Percentiles rank a stretch among this genome's conserved stretches.
These are phyloP conservation scores for Samsoniella hepiali DNA, from an alignment of 2,329 filamentous ascomycete species.

Conservation along the genomic window DNA sequence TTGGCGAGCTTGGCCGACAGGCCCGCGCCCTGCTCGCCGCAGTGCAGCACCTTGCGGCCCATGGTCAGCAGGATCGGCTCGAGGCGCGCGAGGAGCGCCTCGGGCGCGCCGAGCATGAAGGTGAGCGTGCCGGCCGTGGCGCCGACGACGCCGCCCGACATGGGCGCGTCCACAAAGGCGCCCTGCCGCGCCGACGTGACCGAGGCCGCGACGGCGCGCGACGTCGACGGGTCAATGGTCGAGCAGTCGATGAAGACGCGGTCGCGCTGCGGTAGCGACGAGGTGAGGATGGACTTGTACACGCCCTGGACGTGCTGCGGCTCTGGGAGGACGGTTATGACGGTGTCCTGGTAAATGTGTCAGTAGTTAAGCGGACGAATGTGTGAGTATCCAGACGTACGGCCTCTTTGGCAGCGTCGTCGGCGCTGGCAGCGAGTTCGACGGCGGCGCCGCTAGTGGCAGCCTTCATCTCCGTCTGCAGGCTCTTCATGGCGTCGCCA, in stretches of 20 bases:
- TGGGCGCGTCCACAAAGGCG: constrained; percentile 87
- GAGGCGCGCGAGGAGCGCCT: constrained; percentile 58
- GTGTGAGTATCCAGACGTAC: constrained; percentile 37
- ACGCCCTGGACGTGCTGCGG: constrained; percentile 83
- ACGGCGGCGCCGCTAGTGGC: constrained; percentile 45
- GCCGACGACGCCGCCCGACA: constrained; percentile 94
- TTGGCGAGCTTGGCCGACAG: constrained; percentile 93
- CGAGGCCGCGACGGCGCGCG: constrained; percentile 68
- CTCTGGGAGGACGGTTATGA: constrained; percentile 87
- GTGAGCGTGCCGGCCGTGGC: constrained; percentile 83
- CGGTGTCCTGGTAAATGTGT: constrained; percentile 60
- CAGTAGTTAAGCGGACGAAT: background rate
- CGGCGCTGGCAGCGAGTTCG: constrained; percentile 42
- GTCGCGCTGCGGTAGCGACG: constrained; percentile 48
- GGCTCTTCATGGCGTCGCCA: constrained; percentile 42
- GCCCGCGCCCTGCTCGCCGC: constrained; percentile 79
- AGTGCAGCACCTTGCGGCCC: constrained; percentile 82
- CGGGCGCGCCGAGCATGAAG: constrained; percentile 84
- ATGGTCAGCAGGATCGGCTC: constrained; percentile 72
- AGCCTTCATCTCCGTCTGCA: constrained; percentile 47
- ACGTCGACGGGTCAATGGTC: constrained; percentile 89
- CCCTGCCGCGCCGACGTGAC: constrained; percentile 64
- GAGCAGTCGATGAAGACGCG: constrained; percentile 94
- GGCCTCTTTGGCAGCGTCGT: constrained; percentile 49
- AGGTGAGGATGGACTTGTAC: constrained; percentile 70